These are phyloP conservation scores for Rhynchosporium graminicola DNA, from an alignment of 2,329 filamentous ascomycete species.

Conservation along the genomic window DNA sequence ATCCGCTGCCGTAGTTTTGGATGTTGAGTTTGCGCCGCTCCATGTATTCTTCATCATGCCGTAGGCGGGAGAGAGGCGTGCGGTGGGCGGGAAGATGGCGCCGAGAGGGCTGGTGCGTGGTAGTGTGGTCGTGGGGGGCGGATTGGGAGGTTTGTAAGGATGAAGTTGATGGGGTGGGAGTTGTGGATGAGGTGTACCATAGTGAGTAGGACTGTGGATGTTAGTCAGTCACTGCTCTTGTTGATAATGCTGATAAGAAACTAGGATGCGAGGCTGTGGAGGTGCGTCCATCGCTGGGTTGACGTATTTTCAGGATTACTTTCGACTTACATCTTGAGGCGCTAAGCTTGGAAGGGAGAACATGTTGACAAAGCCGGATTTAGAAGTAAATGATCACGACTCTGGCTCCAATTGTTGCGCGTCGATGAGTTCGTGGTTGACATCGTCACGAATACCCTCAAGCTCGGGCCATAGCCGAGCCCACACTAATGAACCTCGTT, in stretches of 20 bases:
- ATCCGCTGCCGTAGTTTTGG: constrained; percentile 81
- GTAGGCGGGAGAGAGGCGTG: constrained; percentile 67
- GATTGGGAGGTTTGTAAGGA: constrained; percentile 32
- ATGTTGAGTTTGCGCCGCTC: constrained; percentile 78
- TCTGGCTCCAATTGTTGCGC: not conserved
- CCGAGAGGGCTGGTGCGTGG: constrained; percentile 37
- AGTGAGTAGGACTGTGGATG: constrained; percentile 65
- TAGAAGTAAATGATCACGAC: not conserved
- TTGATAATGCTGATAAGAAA: not conserved
- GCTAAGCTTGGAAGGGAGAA: constrained; percentile 66
- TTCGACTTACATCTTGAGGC: constrained; percentile 64
- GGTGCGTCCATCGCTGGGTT: not conserved
- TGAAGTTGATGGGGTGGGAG: constrained; percentile 40
- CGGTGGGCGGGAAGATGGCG: constrained; percentile 53
- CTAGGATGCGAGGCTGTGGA: not conserved
- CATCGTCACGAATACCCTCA: not conserved
- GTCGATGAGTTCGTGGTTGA: constrained; percentile 6
- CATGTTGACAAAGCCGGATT: constrained; percentile 41
- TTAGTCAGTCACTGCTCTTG: not conserved
- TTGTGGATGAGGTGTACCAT: constrained; percentile 69
- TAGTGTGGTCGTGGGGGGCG: constrained; percentile 24
- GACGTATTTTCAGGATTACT: not conserved
- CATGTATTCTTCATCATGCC: constrained; percentile 75
- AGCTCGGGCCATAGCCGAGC: constrained; percentile 3
- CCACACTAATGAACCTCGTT: constrained; percentile 6